phyloP scores from a whole-genome alignment of 2,329 filamentous ascomycete species.

The Epichloe sp. region DNA sequence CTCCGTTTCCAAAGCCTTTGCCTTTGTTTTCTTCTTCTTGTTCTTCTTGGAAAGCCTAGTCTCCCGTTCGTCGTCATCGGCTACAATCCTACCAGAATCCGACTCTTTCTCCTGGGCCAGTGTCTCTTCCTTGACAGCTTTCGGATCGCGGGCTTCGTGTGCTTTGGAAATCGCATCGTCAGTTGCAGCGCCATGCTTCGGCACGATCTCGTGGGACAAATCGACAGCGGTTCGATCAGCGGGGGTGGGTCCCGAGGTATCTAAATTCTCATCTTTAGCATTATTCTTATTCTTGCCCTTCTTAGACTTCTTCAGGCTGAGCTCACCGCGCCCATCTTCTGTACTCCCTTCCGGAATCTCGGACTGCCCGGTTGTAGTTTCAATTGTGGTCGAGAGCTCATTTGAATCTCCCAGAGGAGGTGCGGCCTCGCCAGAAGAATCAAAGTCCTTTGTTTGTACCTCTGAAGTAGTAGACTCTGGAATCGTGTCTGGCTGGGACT shows the following conservation, averaged over 20 bases:
- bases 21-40: conserved; percentile 18
- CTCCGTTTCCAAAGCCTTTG: conserved; percentile 7
- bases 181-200: background rate
- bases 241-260: conserved; percentile 15
- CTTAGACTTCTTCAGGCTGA: conserved; percentile 16
- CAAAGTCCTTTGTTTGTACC: background rate
- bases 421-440: background rate
- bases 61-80: conserved; percentile 5
- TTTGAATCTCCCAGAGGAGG: background rate
- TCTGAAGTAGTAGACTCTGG: background rate
- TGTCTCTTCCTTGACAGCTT: background rate
- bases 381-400: conserved; percentile 8
- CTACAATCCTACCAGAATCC: conserved; percentile 3
- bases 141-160: background rate
- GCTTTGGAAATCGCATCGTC: background rate
- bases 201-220: background rate
- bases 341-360: conserved; percentile 12
- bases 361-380: background rate
- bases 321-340: conserved; percentile 18
- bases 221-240: conserved; percentile 1
- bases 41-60: conserved; percentile 13
- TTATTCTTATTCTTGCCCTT: conserved; percentile 23
- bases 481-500: conserved; percentile 4
- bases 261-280: conserved; percentile 18
- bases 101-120: background rate